A percentile compares a stretch with the other conserved stretches of the same genome.
Evolutionary conservation across 495 filamentous ascomycete species (phyloP).

Genomic region (Coniosporium apollinis): DNA sequence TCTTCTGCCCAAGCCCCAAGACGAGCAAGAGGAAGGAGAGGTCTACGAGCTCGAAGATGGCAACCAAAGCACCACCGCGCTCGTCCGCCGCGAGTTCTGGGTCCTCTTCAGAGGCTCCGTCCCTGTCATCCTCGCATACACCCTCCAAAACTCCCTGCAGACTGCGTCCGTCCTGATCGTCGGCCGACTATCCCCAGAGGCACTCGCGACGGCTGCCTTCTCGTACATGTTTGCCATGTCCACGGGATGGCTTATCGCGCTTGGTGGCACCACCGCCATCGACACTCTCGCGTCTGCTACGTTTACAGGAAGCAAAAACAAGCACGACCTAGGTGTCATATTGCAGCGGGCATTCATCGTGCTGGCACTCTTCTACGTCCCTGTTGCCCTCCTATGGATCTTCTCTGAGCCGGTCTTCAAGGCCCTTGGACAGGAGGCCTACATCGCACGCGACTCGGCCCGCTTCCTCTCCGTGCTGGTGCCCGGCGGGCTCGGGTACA

Average conservation of each 20-base stretch:
- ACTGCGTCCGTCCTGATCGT: slow-evolving; percentile 73
- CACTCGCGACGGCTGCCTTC: slow-evolving; percentile 72
- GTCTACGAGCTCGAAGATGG: slow-evolving; percentile 19
- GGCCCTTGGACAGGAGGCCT: slow-evolving; percentile 60
- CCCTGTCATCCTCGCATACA: slow-evolving; percentile 79
- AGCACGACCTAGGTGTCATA: slow-evolving; percentile 66
- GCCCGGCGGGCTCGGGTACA: slow-evolving; percentile 75
- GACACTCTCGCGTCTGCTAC: slow-evolving; percentile 75
- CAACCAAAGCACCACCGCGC: slow-evolving; percentile 10
- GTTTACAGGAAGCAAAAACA: slow-evolving; percentile 74
- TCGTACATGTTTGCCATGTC: slow-evolving; percentile 91
- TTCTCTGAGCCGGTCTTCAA: slow-evolving; percentile 64
- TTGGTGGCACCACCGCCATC: slow-evolving; percentile 83
- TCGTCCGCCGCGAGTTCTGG: slow-evolving; percentile 45
- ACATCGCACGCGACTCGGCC: slow-evolving; percentile 58
- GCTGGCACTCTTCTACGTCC: slow-evolving; percentile 56
- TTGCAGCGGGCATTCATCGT: slow-evolving; percentile 68
- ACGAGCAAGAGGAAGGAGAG: slow-evolving; percentile 12
- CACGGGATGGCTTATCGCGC: slow-evolving; percentile 75
- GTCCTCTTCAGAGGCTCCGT: slow-evolving; percentile 49
- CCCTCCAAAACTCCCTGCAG: slow-evolving; percentile 77
- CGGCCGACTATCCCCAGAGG: slow-evolving; percentile 63
- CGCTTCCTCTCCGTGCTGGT: slow-evolving; percentile 62
- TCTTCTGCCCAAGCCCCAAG: slow-evolving; percentile 16
- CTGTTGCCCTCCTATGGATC: slow-evolving; percentile 60